A percentile compares a stretch with the other conserved stretches of the same genome.
Evolutionary conservation across 2,329 filamentous ascomycete genomes (phyloP).

Genomic region (Ophiostoma australiae): DNA sequence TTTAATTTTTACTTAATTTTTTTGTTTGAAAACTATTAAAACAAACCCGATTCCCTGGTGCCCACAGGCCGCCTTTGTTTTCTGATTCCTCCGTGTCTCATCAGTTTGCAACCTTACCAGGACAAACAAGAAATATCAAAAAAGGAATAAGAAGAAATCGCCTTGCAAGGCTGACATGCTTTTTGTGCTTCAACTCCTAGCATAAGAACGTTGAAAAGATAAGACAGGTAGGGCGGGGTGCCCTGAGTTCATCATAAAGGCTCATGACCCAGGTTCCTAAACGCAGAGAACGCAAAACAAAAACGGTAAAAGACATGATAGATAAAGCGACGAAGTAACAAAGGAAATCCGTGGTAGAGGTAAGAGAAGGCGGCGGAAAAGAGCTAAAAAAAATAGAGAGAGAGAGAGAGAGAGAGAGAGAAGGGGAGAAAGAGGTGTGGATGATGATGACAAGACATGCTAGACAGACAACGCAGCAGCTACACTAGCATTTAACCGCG

Average conservation of each 20-base stretch:
- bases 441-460: neutral
- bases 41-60: constrained; percentile 9
- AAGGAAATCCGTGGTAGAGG: neutral
- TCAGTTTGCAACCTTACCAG: constrained; percentile 1
- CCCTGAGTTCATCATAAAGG: constrained; percentile 8
- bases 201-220: constrained; percentile 10
- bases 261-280: constrained; percentile 9
- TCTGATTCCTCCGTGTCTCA: constrained; percentile 1
- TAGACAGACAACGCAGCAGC: constrained; percentile 11
- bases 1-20: neutral
- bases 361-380: neutral
- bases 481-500: constrained; percentile 44
- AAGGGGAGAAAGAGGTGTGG: neutral
- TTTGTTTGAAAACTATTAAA: constrained; percentile 8
- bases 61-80: constrained; percentile 9
- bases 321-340: neutral
- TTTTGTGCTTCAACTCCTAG: constrained; percentile 13
- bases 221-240: constrained; percentile 1
- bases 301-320: neutral
- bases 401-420: neutral
- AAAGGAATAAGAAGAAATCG: constrained; percentile 8
- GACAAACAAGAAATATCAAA: constrained; percentile 12
- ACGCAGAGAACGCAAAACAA: neutral
- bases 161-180: constrained; percentile 12
- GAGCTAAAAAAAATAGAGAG: neutral